Evolutionary conservation across 192 early-diverging fungal genomes (phyloP).

Genomic region (Gonapodya sp.): DNA sequence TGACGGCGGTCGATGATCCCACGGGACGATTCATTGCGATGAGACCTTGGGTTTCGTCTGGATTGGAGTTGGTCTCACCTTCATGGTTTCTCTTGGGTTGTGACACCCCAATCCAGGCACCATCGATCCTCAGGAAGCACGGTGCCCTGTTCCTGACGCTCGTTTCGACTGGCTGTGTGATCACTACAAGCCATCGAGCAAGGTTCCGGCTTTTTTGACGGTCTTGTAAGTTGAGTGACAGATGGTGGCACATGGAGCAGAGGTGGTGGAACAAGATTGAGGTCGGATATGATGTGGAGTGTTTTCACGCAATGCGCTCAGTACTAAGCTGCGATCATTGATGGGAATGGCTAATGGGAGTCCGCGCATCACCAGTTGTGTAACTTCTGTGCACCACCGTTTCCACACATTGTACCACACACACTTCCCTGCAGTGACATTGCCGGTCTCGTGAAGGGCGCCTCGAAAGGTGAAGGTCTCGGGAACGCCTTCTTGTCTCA

Average conservation of each 20-base stretch:
- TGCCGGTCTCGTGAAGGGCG: conserved; percentile 93
- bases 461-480: conserved; percentile 38
- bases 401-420: too few species aligned
- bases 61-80: not conserved
- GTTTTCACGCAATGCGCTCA: too few species aligned
- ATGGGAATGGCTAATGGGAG: too few species aligned
- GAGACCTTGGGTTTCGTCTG: too few species aligned
- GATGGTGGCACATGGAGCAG: too few species aligned
- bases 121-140: conserved; percentile 80
- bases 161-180: conserved; percentile 75
- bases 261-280: too few species aligned
- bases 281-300: too few species aligned
- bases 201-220: conserved; percentile 72
- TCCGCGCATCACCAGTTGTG: too few species aligned
- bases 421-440: conserved; percentile 74
- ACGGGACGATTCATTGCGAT: conserved; percentile 1
- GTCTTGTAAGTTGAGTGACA: conserved; percentile 23
- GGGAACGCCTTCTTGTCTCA: conserved; percentile 95
- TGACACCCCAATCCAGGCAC: conserved; percentile 6
- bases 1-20: not conserved
- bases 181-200: conserved; percentile 54
- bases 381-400: too few species aligned
- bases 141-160: conserved; percentile 82
- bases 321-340: too few species aligned
- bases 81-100: not conserved